Base-by-base conservation (phyloP, 768 basidiomycete species). In the Rhodosporidiobolus odoratus region DNA sequence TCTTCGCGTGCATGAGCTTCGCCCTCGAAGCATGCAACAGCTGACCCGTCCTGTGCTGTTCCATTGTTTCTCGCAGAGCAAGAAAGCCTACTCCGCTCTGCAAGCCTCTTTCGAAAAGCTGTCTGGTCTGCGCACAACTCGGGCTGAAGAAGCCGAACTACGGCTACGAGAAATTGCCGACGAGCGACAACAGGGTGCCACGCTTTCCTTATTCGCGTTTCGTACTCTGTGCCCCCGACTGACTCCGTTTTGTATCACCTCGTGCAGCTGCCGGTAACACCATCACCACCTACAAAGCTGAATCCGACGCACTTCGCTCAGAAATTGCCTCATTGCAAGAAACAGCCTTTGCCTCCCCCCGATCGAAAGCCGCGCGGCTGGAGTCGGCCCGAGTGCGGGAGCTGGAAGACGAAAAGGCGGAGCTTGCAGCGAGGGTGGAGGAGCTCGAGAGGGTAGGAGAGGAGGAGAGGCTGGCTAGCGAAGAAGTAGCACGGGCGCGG, bases 271-370 rank as follows among this genome's bases (percentile, higher is more conserved):
- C 62, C 10, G 34, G 59, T 19, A 21, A 23, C 41, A 70, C 62
- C 25, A 65, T 74, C 43, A 38, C 47, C 8, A 35, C 59, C 23
- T 74, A 71, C 66, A 74, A 74, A 56, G n/a, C 59, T 52, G 73
- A 70, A 41, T 35, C 40, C 47, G 69, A 70, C 56, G 37, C 40
- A 7, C 43, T 74, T 5, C 35, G 48, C 17, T 0, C 54, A 34
- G 73, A 74, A 27, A 30, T 65, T 32, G 9, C 56, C n/a, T 23
- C 58, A 15, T 17, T 64, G 2, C 58, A 61, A n/a, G 35, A 53
- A 2, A 48, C 50, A 1, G 66, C 66, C 1, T 61, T 48, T 41
- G 60, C 71, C 21, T 61, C 62, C 1, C 66, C 71, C 5, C 57
- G 58, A 25, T 19, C 63, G 23, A 68, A 68, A 35, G 66, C 66